A percentile compares a stretch with the other conserved stretches of the same genome.
These are phyloP conservation scores for Mycosphaerella sp. DNA, from an alignment of 2,329 filamentous ascomycete genomes.

Conservation along the genomic window DNA sequence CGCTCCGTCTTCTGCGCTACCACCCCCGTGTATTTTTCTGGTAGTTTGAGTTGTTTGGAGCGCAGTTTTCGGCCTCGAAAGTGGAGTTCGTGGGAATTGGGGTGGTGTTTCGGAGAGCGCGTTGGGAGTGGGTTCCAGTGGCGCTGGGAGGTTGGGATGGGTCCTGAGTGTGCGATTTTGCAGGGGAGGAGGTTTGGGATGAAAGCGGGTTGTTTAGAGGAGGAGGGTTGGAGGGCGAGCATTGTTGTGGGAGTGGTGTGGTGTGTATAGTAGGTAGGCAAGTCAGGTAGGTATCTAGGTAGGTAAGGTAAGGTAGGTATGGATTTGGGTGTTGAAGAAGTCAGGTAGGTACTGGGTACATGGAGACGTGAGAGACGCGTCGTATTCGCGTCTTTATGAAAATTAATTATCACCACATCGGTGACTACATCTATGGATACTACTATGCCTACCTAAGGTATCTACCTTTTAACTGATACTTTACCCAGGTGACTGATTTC, in stretches of 20 bases:
- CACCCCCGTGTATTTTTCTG: conserved; percentile 57
- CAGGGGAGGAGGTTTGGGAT: conserved; percentile 73
- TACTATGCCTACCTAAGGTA: not conserved
- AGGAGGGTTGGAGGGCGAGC: conserved; percentile 39
- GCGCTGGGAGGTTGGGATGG: conserved; percentile 54
- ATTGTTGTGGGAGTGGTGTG: conserved; percentile 27
- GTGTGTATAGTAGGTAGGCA: not conserved
- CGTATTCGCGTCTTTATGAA: no score
- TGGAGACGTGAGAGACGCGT: no score
- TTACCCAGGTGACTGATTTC: not conserved
- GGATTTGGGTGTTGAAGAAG: no score
- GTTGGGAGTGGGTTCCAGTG: conserved; percentile 60
- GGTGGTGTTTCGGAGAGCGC: not conserved
- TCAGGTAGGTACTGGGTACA: no score
- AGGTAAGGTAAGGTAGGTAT: not conserved
- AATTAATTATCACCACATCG: no score
- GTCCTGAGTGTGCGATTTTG: conserved; percentile 69
- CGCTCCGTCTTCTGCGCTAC: conserved; percentile 27
- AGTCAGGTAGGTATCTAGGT: not conserved
- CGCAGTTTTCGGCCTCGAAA: conserved; percentile 75
- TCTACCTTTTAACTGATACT: not conserved
- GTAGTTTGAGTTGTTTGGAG: conserved; percentile 60
- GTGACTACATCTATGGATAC: no score
- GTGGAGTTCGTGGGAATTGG: conserved; percentile 47
- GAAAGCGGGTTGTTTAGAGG: conserved; percentile 34